phyloP scores from a whole-genome alignment of 805 yeast species.

The Myxozyma melibiosi region DNA sequence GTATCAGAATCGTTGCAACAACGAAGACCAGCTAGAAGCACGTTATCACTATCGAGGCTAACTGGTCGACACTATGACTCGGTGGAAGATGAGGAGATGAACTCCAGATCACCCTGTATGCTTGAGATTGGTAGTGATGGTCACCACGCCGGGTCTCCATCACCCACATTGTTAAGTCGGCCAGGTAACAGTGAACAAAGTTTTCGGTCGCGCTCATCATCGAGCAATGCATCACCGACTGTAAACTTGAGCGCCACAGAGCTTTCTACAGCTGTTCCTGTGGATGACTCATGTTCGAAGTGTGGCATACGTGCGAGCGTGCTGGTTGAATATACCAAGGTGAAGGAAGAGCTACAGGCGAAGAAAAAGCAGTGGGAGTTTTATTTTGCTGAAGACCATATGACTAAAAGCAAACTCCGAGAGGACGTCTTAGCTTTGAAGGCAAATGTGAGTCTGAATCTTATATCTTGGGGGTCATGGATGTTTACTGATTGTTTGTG shows the following conservation, averaged over 20 bases:
- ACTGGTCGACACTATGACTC: neutral
- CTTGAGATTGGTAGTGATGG: neutral
- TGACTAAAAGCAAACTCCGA: conserved; percentile 3
- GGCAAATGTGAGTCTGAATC: conserved; percentile 4
- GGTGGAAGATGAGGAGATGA: neutral
- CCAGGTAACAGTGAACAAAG: neutral
- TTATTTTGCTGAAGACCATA: conserved; percentile 23
- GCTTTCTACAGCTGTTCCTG: neutral
- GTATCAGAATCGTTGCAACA: conserved; percentile 4
- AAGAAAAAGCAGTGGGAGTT: conserved; percentile 28
- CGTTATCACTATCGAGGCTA: conserved; percentile 1
- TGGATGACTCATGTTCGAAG: conserved; percentile 13
- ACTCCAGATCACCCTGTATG: neutral
- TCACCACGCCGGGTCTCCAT: neutral
- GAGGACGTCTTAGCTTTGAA: conserved; percentile 6
- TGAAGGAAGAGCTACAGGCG: conserved; percentile 19
- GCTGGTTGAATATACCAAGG: conserved; percentile 20
- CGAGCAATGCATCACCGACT: neutral
- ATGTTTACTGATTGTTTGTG: neutral
- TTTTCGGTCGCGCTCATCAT: neutral
- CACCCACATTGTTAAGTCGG: neutral
- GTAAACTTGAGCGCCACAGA: neutral
- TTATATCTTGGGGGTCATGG: neutral
- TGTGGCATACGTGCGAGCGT: conserved; percentile 25
- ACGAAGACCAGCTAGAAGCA: conserved; percentile 12